phyloP scores from a whole-genome alignment of 441 rosid genomes.

The Pelargonium exstipulatum region DNA sequence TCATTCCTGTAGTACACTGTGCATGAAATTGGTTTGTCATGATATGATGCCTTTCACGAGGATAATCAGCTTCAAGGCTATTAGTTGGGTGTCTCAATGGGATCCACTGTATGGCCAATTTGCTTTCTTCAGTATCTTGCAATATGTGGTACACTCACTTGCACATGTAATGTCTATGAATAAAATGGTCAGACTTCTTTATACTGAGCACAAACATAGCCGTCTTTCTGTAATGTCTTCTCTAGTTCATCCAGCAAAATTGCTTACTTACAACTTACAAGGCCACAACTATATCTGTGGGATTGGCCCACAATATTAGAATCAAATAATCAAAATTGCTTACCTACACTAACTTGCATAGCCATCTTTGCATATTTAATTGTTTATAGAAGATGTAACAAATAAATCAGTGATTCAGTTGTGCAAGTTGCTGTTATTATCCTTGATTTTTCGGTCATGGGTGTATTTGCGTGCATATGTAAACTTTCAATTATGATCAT shows the following conservation, averaged over 20 bases:
- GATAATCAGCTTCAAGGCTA: not conserved
- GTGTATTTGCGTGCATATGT: not conserved
- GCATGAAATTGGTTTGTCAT: not conserved
- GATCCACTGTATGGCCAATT: not conserved
- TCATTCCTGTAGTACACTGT: not conserved
- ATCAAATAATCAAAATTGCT: not conserved
- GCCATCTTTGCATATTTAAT: not conserved
- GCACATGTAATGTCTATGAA: not conserved
- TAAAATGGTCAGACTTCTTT: not conserved
- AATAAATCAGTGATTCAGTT: not conserved
- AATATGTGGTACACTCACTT: not conserved
- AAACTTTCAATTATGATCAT: not conserved
- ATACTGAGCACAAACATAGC: not conserved
- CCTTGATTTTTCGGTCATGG: not conserved
- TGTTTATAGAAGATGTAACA: not conserved
- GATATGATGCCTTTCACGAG: not conserved
- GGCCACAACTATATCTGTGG: too few relatives aligned
- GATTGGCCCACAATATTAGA: too few relatives aligned
- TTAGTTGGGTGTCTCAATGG: not conserved
- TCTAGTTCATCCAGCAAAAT: too few relatives aligned
- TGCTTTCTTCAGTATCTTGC: not conserved
- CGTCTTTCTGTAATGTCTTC: not conserved
- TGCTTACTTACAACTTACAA: too few relatives aligned
- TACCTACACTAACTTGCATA: too few relatives aligned
- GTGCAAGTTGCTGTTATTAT: not conserved